Conservation (phyloP, 352 stramenopile species). For the Phytophthora sojae region DNA sequence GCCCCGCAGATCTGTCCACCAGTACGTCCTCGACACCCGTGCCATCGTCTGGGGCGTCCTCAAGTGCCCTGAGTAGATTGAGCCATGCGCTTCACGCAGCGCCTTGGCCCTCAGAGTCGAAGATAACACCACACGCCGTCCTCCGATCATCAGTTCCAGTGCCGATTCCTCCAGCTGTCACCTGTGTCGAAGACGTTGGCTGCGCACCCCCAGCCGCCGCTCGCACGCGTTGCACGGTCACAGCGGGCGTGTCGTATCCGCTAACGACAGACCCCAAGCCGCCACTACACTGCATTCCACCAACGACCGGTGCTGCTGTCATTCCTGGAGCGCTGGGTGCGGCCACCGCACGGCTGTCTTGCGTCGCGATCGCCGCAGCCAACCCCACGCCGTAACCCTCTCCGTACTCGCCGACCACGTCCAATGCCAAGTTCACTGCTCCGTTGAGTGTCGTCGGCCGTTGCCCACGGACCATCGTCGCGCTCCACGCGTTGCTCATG, state of each 20-base stretch:
- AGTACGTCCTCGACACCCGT: background rate
- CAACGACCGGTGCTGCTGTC: background rate
- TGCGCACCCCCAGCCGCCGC: no score
- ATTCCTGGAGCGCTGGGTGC: background rate
- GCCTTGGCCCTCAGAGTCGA: no score
- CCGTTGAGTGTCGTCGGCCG: background rate
- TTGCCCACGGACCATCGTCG: slow-evolving; percentile 4
- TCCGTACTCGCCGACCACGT: background rate
- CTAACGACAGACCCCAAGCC: background rate
- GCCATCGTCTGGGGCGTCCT: background rate
- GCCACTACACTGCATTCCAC: background rate
- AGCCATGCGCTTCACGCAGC: no score
- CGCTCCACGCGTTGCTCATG: slow-evolving; percentile 5
- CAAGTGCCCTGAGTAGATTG: no score
- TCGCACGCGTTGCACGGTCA: background rate
- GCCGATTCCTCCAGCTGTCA: no score
- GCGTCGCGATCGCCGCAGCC: background rate
- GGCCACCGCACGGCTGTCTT: background rate
- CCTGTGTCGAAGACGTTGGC: no score
- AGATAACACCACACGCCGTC: no score
- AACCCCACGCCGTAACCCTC: background rate
- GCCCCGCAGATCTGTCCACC: background rate
- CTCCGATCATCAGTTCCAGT: no score
- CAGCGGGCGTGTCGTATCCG: background rate
- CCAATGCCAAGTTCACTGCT: background rate